Evolutionary conservation across 192 early-diverging fungal genomes (phyloP), one percentile per base, ranked within the genome.

Genomic region (Coemansia erecta): DNA sequence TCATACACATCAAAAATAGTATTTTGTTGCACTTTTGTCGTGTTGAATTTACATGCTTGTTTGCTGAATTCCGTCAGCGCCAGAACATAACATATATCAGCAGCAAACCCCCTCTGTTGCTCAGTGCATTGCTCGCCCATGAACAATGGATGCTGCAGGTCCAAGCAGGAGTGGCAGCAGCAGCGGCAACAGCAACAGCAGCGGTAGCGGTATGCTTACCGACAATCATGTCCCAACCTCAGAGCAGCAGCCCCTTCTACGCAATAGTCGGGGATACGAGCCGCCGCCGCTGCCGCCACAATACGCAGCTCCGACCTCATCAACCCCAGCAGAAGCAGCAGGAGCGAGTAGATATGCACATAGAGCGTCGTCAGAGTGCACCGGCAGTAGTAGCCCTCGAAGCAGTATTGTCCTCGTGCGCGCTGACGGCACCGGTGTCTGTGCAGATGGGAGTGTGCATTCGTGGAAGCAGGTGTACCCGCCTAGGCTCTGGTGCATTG

Each of bases 351-450:
- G 17, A 47, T 10, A 47, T 21, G 2, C 8, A 9, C 18, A 19
- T 21, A 47, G 14, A 3, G 14, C 13, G 46, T 21, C 46, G 18
- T 47, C 46, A 17, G 46, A 47, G 18, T 21, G 42, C 13, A 44
- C 12, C 13, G 17, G 46, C 24, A 59, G 58, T 45, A 47, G 23
- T 17, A 63, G 18, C 26, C 33, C 46, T 19, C 31, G 35, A 19
- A 35, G 28, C 24, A 66, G 37, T 22, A 45, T 50, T 1, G 66
- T 75, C 6, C 45, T 75, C 22, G 72, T 75, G 24, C 72, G 66
- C 23, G 66, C 60, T 10, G 66, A 75, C 41, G 72, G 72, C 43
- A 56, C 66, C 2, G 66, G 66, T 51, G 43, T 75, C 9, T 75
- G 72, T 39, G 19, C 37, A 1, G 60, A 61, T 23, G 72, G 72